Percentiles rank a stretch among this genome's conserved stretches.
phyloP scores from a whole-genome alignment of 768 basidiomycete species.

The Termitomyces sp. region DNA sequence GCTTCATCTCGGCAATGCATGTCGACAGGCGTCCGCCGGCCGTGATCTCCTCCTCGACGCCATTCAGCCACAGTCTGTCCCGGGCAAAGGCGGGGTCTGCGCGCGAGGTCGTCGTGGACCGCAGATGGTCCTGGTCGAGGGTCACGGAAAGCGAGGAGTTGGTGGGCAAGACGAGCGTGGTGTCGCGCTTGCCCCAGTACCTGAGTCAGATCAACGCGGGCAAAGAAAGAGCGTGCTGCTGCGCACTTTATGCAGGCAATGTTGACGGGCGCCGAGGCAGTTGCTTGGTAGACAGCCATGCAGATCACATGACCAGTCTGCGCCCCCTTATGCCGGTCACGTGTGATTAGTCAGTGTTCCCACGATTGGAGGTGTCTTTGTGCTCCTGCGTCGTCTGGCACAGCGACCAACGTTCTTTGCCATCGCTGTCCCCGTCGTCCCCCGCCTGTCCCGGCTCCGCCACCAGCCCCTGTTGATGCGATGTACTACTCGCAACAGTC shows the following conservation, averaged over 20 bases:
- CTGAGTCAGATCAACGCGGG: constrained; percentile 33
- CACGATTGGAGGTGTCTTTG: constrained; percentile 20
- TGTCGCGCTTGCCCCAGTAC: constrained; percentile 99
- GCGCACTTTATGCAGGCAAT: constrained; percentile 95
- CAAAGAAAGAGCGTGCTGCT: constrained; percentile 2
- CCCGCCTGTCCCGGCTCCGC: constrained; percentile 6
- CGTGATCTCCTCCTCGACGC: constrained; percentile 87
- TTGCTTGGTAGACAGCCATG: constrained; percentile 77
- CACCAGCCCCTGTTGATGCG: constrained; percentile 36
- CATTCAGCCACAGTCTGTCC: constrained; percentile 94
- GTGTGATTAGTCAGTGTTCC: constrained; percentile 18
- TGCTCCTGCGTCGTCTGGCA: constrained; percentile 14
- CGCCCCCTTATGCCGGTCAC: constrained; percentile 7
- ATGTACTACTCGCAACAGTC: constrained; percentile 89
- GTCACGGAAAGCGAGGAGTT: constrained; percentile 99
- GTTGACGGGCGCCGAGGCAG: constrained; percentile 91
- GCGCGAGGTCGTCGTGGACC: constrained; percentile 90
- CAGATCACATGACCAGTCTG: too few species aligned
- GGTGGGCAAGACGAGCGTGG: constrained; percentile 90
- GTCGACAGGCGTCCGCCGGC: constrained; percentile 72
- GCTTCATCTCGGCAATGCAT: constrained; percentile 86
- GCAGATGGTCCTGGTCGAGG: constrained; percentile 92
- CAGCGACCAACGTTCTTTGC: constrained; percentile 11
- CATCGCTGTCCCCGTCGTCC: constrained; percentile 3
- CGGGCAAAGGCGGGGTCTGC: constrained; percentile 69